A percentile compares a stretch with the other conserved stretches of the same genome.
phyloP scores from a whole-genome alignment of 352 stramenopile genomes.

The Phytophthora aleatoria region DNA sequence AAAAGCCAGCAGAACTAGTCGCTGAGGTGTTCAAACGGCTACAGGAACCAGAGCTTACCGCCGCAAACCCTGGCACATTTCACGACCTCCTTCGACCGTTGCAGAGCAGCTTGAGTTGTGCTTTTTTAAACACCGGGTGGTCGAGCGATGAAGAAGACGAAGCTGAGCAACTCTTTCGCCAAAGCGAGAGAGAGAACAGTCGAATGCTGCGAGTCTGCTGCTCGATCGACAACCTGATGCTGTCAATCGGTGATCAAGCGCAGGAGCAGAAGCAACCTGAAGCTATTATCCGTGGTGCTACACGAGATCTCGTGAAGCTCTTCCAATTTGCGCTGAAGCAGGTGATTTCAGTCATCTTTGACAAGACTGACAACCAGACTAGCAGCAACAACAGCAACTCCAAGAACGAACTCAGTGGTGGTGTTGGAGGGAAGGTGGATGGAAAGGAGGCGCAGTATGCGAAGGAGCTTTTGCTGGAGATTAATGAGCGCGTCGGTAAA shows the following conservation, averaged over 20 bases:
- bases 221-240: slow-evolving; percentile 67
- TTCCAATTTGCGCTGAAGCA: slow-evolving; percentile 60
- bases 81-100: slow-evolving; percentile 59
- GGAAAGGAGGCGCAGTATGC: slow-evolving; percentile 52
- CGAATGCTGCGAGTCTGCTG: slow-evolving; percentile 70
- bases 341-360: slow-evolving; percentile 32
- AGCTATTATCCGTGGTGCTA: slow-evolving; percentile 48
- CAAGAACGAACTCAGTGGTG: background rate
- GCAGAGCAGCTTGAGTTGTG: slow-evolving; percentile 61
- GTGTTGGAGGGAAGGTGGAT: slow-evolving; percentile 11
- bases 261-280: slow-evolving; percentile 58
- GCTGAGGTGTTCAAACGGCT: background rate
- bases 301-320: slow-evolving; percentile 48
- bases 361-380: slow-evolving; percentile 8
- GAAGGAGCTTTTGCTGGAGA: slow-evolving; percentile 46
- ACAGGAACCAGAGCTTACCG: slow-evolving; percentile 3
- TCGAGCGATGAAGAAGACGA: slow-evolving; percentile 45
- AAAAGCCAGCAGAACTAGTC: slow-evolving; percentile 10
- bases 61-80: slow-evolving; percentile 31
- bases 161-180: slow-evolving; percentile 33
- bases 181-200: slow-evolving; percentile 55
- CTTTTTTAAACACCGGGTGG: slow-evolving; percentile 41
- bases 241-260: slow-evolving; percentile 52
- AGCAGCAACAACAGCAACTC: slow-evolving; percentile 7
- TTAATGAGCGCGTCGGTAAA: slow-evolving; percentile 44